Base-by-base conservation (phyloP, 768 basidiomycete species). In the Pleurotus pulmonarius region DNA sequence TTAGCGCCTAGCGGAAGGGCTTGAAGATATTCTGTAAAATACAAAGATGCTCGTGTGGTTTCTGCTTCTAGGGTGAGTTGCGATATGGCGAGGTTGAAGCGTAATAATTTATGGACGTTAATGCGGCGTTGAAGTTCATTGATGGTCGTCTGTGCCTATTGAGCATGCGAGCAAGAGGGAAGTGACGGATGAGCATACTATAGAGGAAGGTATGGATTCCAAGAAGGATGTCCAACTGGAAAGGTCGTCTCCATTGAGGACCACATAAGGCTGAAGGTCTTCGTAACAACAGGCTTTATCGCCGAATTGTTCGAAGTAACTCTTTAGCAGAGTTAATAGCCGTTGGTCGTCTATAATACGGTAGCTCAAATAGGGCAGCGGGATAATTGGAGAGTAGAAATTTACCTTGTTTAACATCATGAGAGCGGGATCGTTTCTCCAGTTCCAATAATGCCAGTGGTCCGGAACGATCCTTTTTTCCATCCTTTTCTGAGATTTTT, bases 281-380 rank as follows among this genome's bases (percentile, higher is more conserved):
- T 95, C 94, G 57, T 85, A 91, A 67, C 92, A 93, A 68, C 90
- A 92, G 4, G 87, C 76, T 69, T 94, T 96, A 68, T 86, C 83
- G 26, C 90, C 87, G 62, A 93, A 83, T 57, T 73, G 74, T 40
- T 81, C 73, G 64, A 93, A 85, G 69, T 95, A 96, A 47, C 76
- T 70, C 63, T 83, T 74, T 65, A 94, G 71, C 55, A 87, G 73
- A 9, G 80, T 65, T 55, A 86, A 61, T 25, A 70, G 69, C 11
- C 63, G 62, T 25, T 75, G 49, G 61, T 83, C 87, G 89, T 57
- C 38, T 43, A 15, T 12, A 43, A 40, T 29, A 16, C 37, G 37
- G 44, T 49, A 56, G 26, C 25, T 24, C 29, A 5, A 45, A 25
- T 37, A 43, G 47, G 18, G 18, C 44, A 29, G 47, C 65, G 46